Base-by-base conservation (phyloP, 495 filamentous ascomycete species). In the Xylaria palmicola region DNA sequence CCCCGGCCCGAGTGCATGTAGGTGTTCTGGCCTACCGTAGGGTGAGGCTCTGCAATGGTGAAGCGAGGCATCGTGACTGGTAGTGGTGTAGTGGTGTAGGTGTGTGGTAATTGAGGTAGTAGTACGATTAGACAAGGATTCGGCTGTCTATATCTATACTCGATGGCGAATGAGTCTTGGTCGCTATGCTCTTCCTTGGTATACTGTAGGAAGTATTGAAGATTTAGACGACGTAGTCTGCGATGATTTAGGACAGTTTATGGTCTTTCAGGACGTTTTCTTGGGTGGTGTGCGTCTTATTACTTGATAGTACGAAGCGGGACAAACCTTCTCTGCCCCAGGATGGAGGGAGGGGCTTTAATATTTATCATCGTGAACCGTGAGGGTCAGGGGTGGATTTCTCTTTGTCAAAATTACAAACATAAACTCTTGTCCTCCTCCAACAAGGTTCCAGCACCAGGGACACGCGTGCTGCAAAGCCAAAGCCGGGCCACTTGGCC, bases 1-100 rank as follows among this genome's bases (percentile, higher is more conserved):
- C 93, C 93, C 32, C 92, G 90, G 69, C 92, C 93, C 20, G 86
- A 84, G 80, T 91, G 87, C 64, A 87, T 79, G 74, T 86, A 88
- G 65, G 77, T 76, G 73, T 81, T 79, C 67, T 82, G 74, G 56
- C 83, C 80, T 61, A 90, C 79, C 64, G 87, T 87, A 30, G 91
- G 90, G 80, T 91, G 87, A 52, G 91, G 90, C 75, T 95, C 90
- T 74, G 86, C 83, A 79, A 93, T 83, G 67, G 82, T 82, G 85
- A 87, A 90, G 68, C 65, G 64, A 52, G 77, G 60, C 77, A 77
- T 79, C 34, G 64, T 65, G 56, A n/a, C n/a, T n/a, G n/a, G n/a
- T n/a, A 67, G 57, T 65, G 65, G 48, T 55, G 71, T 56, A 60
- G 69, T 72, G 57, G 65, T 72, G 60, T 59, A 36, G 68, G 47